A percentile compares a stretch with the other conserved stretches of the same genome.
phyloP scores from a whole-genome alignment of 1,139 yeast genomes.

The Suhomyces terraborum region DNA sequence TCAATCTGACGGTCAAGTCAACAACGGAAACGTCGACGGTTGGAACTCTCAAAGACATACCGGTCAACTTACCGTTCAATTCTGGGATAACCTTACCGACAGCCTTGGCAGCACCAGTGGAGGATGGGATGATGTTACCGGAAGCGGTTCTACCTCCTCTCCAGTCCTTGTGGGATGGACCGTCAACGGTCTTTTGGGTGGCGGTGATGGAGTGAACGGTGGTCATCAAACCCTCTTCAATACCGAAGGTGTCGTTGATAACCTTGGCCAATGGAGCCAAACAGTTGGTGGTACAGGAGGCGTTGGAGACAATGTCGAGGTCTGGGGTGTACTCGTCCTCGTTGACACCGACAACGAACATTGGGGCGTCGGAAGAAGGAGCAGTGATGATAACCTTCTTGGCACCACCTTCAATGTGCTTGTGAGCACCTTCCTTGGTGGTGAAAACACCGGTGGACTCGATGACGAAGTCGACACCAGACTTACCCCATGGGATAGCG shows the following conservation, averaged over 20 bases:
- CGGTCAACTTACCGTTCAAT: slow-evolving; percentile 86
- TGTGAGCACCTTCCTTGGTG: slow-evolving; percentile 72
- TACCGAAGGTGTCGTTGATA: slow-evolving; percentile 75
- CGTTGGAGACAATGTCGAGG: slow-evolving; percentile 74
- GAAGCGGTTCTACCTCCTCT: slow-evolving; percentile 94
- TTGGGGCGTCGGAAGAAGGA: slow-evolving; percentile 86
- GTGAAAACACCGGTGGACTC: slow-evolving; percentile 93
- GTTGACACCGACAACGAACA: slow-evolving; percentile 86
- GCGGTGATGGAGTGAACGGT: slow-evolving; percentile 90
- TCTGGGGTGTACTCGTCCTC: slow-evolving; percentile 70
- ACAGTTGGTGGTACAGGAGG: slow-evolving; percentile 91
- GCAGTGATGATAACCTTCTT: slow-evolving; percentile 88
- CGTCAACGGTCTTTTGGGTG: slow-evolving; percentile 88
- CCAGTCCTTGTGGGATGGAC: slow-evolving; percentile 94
- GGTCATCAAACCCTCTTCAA: slow-evolving; percentile 88
- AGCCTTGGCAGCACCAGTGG: slow-evolving; percentile 93
- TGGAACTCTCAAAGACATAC: slow-evolving; percentile 87
- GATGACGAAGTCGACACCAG: slow-evolving; percentile 75
- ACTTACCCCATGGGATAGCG: slow-evolving; percentile 78
- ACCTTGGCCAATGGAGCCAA: slow-evolving; percentile 87
- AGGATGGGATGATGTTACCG: slow-evolving; percentile 86
- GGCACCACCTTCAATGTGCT: slow-evolving; percentile 84
- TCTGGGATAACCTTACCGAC: slow-evolving; percentile 89
- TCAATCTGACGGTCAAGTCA: slow-evolving; percentile 69
- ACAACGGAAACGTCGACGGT: slow-evolving; percentile 84